These are phyloP conservation scores for Dacryopinax primogenitus DNA, from an alignment of 768 basidiomycete genomes.

Conservation along the genomic window DNA sequence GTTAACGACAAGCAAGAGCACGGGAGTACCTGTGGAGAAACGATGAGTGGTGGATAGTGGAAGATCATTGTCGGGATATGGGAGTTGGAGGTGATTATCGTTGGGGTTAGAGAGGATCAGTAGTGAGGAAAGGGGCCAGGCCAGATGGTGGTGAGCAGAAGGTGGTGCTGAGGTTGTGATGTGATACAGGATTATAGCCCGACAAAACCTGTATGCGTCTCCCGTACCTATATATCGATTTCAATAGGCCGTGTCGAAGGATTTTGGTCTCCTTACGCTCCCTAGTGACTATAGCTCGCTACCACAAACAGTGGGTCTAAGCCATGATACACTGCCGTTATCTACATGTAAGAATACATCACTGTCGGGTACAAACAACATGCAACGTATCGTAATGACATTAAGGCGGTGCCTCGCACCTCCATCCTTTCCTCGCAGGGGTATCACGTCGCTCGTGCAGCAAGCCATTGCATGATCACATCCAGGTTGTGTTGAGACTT, in stretches of 20 bases:
- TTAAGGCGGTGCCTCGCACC: neutral
- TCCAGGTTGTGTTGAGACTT: constrained; percentile 91
- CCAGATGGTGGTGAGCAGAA: no score
- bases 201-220: neutral
- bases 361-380: neutral
- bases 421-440: neutral
- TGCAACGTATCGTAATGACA: neutral
- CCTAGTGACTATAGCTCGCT: no score
- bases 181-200: neutral
- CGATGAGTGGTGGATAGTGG: neutral
- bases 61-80: neutral
- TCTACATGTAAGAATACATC: neutral
- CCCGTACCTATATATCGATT: neutral
- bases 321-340: no score
- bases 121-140: no score
- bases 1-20: neutral
- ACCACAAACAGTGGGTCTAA: no score
- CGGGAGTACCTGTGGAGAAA: neutral
- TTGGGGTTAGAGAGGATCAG: neutral
- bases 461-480: constrained; percentile 79
- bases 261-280: no score
- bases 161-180: no score
- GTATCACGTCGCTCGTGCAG: constrained; percentile 41
- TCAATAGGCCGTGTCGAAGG: no score
- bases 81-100: neutral